These are phyloP conservation scores for Monosporascus sp. DNA, from an alignment of 2,329 filamentous ascomycete species.

Conservation along the genomic window DNA sequence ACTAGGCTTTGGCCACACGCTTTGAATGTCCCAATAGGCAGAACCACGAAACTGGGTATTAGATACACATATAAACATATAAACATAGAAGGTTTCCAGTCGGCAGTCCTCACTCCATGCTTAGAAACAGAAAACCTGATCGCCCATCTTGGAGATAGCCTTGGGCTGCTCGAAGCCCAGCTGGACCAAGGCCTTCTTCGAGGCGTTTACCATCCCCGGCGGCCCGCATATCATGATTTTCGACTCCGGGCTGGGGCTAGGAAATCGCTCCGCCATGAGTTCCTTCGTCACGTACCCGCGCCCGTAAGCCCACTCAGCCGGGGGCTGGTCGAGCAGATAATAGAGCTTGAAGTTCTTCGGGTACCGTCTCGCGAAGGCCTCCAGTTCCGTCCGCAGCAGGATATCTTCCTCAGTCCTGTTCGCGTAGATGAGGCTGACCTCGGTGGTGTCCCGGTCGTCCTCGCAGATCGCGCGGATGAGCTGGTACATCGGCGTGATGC, in stretches of 20 bases:
- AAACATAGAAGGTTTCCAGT: background rate
- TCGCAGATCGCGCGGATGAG: slow-evolving; percentile 59
- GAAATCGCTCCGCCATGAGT: slow-evolving; percentile 44
- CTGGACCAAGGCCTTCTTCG: slow-evolving; percentile 43
- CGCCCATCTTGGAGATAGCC: slow-evolving; percentile 43
- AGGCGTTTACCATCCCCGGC: slow-evolving; percentile 52
- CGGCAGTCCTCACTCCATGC: background rate
- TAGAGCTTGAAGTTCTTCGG: slow-evolving; percentile 49
- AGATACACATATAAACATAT: too few relatives aligned
- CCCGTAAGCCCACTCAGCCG: slow-evolving; percentile 40
- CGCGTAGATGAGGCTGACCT: slow-evolving; percentile 53
- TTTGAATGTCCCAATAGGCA: too few relatives aligned
- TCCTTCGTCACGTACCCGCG: slow-evolving; percentile 46
- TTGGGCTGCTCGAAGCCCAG: slow-evolving; percentile 48
- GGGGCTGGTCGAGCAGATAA: slow-evolving; percentile 48
- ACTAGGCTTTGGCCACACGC: too few relatives aligned
- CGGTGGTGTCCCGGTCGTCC: slow-evolving; percentile 50
- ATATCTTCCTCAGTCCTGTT: slow-evolving; percentile 56
- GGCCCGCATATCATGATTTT: slow-evolving; percentile 58
- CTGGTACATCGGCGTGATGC: slow-evolving; percentile 55
- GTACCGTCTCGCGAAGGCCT: slow-evolving; percentile 43
- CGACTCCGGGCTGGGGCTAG: slow-evolving; percentile 35
- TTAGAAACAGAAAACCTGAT: slow-evolving; percentile 43
- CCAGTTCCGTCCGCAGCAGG: slow-evolving; percentile 49
- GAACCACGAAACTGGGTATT: too few relatives aligned